Evolutionary conservation across 257 asterid genomes (phyloP).

Genomic region (Solanum sejunctum): DNA sequence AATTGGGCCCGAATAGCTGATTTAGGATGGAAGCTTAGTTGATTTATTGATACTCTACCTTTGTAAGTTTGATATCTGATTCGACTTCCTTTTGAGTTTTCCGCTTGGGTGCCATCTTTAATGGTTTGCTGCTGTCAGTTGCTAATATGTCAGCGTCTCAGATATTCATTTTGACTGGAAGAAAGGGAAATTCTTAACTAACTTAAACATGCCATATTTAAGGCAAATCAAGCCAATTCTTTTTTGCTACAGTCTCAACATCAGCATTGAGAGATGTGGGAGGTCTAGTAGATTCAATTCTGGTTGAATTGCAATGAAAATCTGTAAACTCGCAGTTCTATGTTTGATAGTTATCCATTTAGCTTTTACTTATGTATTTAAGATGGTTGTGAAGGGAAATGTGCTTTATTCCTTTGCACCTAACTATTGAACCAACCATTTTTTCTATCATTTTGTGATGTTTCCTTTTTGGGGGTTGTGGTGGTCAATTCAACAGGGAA

Average conservation of each 20-base stretch:
- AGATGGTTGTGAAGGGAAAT: background rate
- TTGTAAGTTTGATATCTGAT: background rate
- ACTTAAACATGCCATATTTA: background rate
- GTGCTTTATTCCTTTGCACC: background rate
- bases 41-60: background rate
- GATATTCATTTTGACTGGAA: background rate
- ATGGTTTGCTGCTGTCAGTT: background rate
- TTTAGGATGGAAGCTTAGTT: background rate
- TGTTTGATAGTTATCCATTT: background rate
- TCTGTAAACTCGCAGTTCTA: background rate
- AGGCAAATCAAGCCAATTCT: background rate
- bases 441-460: background rate
- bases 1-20: background rate
- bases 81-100: background rate
- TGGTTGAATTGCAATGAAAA: background rate
- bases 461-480: background rate
- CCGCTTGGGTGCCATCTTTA: background rate
- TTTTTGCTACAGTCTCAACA: background rate
- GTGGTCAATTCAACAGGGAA: background rate
- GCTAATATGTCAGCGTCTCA: background rate
- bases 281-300: background rate
- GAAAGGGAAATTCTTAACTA: background rate
- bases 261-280: background rate
- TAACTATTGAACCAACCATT: background rate
- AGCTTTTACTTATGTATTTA: background rate